Evolutionary conservation across 1,284 basidiomycete genomes (phyloP), one percentile per base, ranked within the genome.

Genomic region (Austroboletus niveus): DNA sequence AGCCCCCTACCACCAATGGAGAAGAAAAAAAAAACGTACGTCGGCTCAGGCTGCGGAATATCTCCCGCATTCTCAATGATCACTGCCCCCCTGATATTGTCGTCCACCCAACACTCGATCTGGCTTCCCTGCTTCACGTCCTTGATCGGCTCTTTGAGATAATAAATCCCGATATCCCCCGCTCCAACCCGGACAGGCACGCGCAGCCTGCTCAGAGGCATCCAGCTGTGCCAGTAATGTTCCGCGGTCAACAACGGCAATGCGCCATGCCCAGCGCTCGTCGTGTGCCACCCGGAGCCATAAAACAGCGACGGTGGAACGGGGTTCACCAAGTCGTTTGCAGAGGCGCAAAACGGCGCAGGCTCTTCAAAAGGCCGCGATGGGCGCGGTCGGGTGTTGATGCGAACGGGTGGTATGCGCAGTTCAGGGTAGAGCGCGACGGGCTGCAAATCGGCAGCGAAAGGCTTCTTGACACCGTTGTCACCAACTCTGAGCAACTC

Each of bases 261-360:
- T 0, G 65, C 57, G 27, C 71, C 71, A 40, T 77, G 72, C 3
- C 73, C 63, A 2, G 92, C 90, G 65, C 93, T 89, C 64, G 81
- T 79, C 2, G 84, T 82, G 52, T 78, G 75, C 94, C 94, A 98
- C 4, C 94, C 95, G 0, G 87, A 87, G 30, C 93, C 94, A 55
- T 86, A 88, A 73, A 98, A 97, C 56, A 95, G 74, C 24, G 87
- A 89, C 0, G 87, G 83, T 11, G 94, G 94, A 2, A 98, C 77
- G 3, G 94, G 95, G 73, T 96, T 96, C 67, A 97, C 90, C 41
- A 98, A 76, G 69, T 98, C 94, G 69, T 96, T 95, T 22, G 94
- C 94, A 17, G 85, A 87, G 0, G 91, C 92, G 70, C 95, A 98
- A 74, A 80, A 93, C 12, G 95, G 94, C 48, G 82, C 78, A 47